Evolutionary conservation across 2,329 filamentous ascomycete species (phyloP).

Genomic region (Venturia pyrina): DNA sequence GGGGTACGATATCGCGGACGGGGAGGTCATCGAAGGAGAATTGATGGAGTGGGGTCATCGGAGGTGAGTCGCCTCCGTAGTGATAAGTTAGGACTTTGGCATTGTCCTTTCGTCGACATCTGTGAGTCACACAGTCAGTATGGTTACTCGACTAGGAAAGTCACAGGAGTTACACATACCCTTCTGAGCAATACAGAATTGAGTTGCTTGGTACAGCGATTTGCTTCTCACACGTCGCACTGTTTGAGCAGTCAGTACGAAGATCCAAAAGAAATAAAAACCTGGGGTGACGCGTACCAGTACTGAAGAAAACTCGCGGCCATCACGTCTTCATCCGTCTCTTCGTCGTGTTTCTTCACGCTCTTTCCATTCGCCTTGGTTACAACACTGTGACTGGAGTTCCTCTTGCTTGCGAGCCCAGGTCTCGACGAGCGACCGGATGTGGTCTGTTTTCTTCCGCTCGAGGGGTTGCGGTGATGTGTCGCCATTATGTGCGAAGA

Average conservation of each 20-base stretch:
- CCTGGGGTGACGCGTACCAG: constrained; percentile 29
- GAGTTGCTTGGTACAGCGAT: constrained; percentile 51
- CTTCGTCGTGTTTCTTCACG: constrained; percentile 21
- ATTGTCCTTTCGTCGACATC: constrained; percentile 37
- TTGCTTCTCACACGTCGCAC: constrained; percentile 56
- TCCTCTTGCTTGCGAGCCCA: constrained; percentile 4
- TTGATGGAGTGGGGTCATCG: constrained; percentile 20
- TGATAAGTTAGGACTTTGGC: constrained; percentile 25
- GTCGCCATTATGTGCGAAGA: constrained; percentile 4
- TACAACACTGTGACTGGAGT: neutral
- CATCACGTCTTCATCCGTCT: constrained; percentile 39
- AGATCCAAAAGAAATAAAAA: neutral
- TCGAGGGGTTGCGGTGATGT: constrained; percentile 4
- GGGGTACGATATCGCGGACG: constrained; percentile 34
- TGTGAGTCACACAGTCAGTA: constrained; percentile 16
- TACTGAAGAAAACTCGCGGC: constrained; percentile 42
- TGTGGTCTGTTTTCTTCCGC: neutral
- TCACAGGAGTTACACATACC: constrained; percentile 32
- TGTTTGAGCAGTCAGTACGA: constrained; percentile 22
- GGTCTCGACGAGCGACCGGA: constrained; percentile 7
- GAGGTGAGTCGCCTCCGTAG: constrained; percentile 24
- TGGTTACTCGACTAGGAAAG: neutral
- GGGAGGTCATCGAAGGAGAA: constrained; percentile 21
- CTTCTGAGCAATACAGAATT: constrained; percentile 55
- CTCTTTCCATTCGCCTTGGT: constrained; percentile 6